phyloP scores from a whole-genome alignment of 345 rosid genomes.

The Leavenworthia alabamica region DNA sequence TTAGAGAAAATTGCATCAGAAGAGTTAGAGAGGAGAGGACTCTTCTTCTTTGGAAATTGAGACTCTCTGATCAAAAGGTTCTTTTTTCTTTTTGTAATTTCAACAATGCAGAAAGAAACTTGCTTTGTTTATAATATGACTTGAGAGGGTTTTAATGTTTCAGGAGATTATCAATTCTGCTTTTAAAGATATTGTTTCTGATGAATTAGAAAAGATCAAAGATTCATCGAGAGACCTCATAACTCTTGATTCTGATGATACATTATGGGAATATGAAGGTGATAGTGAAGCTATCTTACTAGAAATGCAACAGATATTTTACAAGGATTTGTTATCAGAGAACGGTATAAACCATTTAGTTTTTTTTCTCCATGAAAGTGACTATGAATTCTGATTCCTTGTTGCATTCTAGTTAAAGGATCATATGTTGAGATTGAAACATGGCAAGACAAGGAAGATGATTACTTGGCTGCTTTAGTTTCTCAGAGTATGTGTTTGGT shows the following conservation, averaged over 20 bases:
- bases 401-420: conserved; percentile 1
- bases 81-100: neutral
- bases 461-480: conserved; percentile 72
- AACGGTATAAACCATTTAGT: conserved; percentile 33
- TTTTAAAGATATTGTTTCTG: conserved; percentile 59
- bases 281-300: conserved; percentile 79
- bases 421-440: conserved; percentile 25
- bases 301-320: conserved; percentile 85
- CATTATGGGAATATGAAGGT: conserved; percentile 81
- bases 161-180: conserved; percentile 60
- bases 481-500: conserved; percentile 78
- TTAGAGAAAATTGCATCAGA: conserved; percentile 66
- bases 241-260: conserved; percentile 35
- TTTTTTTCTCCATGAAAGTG: neutral
- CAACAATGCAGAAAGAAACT: neutral
- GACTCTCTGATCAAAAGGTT: conserved; percentile 58
- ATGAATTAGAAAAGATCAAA: conserved; percentile 59
- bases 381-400: neutral
- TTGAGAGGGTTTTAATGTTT: conserved; percentile 3
- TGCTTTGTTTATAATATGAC: neutral
- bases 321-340: conserved; percentile 55
- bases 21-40: conserved; percentile 70
- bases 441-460: conserved; percentile 89
- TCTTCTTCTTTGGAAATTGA: conserved; percentile 74
- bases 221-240: conserved; percentile 32